Evolutionary conservation across 176 grass and related monocot species (phyloP).

Genomic region (Bromus sterilis): DNA sequence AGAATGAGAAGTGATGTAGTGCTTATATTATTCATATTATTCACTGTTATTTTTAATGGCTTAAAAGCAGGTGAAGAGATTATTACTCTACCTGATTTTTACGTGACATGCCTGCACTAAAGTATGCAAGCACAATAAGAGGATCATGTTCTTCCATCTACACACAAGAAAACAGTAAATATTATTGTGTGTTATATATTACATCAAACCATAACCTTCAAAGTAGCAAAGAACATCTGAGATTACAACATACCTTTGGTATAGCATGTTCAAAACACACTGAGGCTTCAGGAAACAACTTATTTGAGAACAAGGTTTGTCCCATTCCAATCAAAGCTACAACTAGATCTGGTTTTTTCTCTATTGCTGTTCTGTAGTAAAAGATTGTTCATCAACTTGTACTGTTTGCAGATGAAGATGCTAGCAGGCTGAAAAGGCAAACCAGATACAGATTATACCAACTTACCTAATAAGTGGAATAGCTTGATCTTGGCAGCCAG

Average conservation of each 20-base stretch:
- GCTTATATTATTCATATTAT: neutral
- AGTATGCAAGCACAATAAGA: conserved; percentile 75
- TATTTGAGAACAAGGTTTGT: conserved; percentile 47
- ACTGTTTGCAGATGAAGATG: conserved; percentile 3
- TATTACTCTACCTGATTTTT: conserved; percentile 44
- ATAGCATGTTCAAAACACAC: conserved; percentile 76
- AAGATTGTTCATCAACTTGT: conserved; percentile 9
- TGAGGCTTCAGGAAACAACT: conserved; percentile 56
- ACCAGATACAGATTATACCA: conserved; percentile 8
- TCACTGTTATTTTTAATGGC: neutral
- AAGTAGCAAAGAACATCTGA: conserved; percentile 9
- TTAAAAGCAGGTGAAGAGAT: neutral
- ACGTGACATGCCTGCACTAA: conserved; percentile 48
- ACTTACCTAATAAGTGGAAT: conserved; percentile 48
- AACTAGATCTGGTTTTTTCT: conserved; percentile 64
- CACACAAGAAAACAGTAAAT: conserved; percentile 7
- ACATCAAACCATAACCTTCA: neutral
- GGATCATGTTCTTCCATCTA: conserved; percentile 77
- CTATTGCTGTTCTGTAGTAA: conserved; percentile 52
- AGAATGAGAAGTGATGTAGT: conserved; percentile 6
- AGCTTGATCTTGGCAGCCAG: conserved; percentile 33
- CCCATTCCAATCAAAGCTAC: conserved; percentile 65
- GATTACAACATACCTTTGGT: conserved; percentile 42
- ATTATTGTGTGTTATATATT: neutral
- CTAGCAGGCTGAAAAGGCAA: neutral